A percentile compares a stretch with the other conserved stretches of the same genome.
Evolutionary conservation across 768 basidiomycete genomes (phyloP).

Genomic region (Porphyrellus cyaneotinctus): DNA sequence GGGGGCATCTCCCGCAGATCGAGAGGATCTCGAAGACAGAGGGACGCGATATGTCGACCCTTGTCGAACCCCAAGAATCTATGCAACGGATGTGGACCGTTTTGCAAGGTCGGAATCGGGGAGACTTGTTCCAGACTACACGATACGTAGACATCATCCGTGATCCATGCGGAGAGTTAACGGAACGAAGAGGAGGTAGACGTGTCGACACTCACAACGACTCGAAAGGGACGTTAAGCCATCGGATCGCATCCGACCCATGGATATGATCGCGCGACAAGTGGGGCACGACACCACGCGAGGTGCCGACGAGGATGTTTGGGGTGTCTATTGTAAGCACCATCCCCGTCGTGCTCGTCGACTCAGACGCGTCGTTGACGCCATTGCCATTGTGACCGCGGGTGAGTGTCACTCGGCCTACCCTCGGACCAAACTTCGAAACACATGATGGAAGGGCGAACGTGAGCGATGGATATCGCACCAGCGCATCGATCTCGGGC

Average conservation of each 20-base stretch:
- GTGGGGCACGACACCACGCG: slow-evolving; percentile 73
- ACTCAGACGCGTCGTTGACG: neutral
- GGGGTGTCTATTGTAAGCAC: slow-evolving; percentile 55
- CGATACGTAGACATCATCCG: neutral
- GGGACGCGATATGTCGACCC: slow-evolving; percentile 47
- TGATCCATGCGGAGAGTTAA: neutral
- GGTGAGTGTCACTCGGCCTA: slow-evolving; percentile 18
- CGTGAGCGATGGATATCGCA: slow-evolving; percentile 13
- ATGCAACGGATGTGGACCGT: slow-evolving; percentile 55
- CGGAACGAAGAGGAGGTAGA: neutral
- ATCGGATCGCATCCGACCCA: slow-evolving; percentile 47
- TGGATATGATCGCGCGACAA: slow-evolving; percentile 59
- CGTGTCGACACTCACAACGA: slow-evolving; percentile 59
- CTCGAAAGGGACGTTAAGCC: slow-evolving; percentile 74
- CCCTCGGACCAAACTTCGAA: slow-evolving; percentile 25
- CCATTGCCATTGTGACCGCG: slow-evolving; percentile 10
- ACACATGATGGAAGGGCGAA: slow-evolving; percentile 11
- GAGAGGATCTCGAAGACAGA: slow-evolving; percentile 62
- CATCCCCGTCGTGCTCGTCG: neutral
- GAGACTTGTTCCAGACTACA: slow-evolving; percentile 60
- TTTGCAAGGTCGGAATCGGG: slow-evolving; percentile 60
- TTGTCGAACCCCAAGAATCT: slow-evolving; percentile 55
- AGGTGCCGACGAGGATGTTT: slow-evolving; percentile 55
- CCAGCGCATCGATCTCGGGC: neutral
- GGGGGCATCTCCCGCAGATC: slow-evolving; percentile 68